A percentile compares a stretch with the other conserved stretches of the same genome.
phyloP scores from a whole-genome alignment of 208 protist genomes.

The Porcisia deanei region DNA sequence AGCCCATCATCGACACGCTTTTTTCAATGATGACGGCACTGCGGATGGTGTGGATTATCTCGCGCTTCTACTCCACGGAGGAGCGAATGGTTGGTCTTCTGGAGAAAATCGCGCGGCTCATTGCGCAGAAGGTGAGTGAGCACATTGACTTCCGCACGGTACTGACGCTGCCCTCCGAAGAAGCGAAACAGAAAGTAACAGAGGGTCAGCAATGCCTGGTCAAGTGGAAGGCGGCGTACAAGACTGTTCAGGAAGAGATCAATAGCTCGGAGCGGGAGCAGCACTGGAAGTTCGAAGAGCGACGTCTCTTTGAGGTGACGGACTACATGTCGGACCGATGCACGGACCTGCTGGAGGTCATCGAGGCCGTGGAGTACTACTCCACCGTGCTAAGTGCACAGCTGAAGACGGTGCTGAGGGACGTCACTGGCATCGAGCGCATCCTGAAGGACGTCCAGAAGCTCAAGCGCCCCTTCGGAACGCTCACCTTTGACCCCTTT shows the following conservation, averaged over 20 bases:
- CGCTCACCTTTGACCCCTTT: conserved; percentile 97
- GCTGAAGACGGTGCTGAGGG: conserved; percentile 96
- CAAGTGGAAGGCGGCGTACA: conserved; percentile 95
- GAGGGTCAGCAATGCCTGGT: conserved; percentile 93
- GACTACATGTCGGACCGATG: conserved; percentile 98
- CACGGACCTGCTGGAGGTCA: conserved; percentile 94
- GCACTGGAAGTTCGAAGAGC: conserved; percentile 98
- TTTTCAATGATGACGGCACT: conserved; percentile 98
- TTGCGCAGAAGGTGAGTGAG: conserved; percentile 94
- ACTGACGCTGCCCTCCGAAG: conserved; percentile 71
- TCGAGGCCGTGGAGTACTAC: conserved; percentile 96
- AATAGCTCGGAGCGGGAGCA: conserved; percentile 94
- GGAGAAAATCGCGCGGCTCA: conserved; percentile 96
- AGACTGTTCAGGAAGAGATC: conserved; percentile 95
- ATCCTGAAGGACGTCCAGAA: conserved; percentile 94
- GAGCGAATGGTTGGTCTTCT: conserved; percentile 98
- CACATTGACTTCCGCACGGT: conserved; percentile 94
- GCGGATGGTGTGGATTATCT: conserved; percentile 99
- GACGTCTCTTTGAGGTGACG: conserved; percentile 96
- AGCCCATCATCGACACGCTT: conserved; percentile 96
- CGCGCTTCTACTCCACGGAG: conserved; percentile 98
- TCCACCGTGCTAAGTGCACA: conserved; percentile 96
- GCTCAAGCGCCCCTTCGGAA: conserved; percentile 95
- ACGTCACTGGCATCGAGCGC: conserved; percentile 96
- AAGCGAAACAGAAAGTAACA: conserved; percentile 82